Evolutionary conservation across 1,284 basidiomycete genomes (phyloP), one percentile per base, ranked within the genome.

Genomic region (Entoloma clypeatum): DNA sequence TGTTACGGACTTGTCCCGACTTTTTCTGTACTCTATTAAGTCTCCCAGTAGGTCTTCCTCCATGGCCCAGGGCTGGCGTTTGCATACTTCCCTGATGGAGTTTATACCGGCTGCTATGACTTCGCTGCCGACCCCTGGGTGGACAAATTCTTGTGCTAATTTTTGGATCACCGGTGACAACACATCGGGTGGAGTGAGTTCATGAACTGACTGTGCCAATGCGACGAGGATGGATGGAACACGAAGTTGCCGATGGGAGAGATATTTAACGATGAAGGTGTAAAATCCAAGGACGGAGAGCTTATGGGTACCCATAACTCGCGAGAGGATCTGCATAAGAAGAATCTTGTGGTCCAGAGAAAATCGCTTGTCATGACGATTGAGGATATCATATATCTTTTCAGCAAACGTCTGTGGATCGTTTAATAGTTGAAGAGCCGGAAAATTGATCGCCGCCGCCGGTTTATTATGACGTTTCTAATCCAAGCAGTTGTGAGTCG

Each of bases 381-480:
- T 81, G 36, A 99, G 71, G 41, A 81, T 78, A 57, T 95, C 89
- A 60, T 93, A 98, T 1, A 99, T 77, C 61, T 90, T 93, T 66
- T 99, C 96, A 23, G 84, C 86, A 59, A 99, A 98, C 1, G 87
- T 88, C 63, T 99, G 95, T 0, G 96, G 92, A 60, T 99, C 96
- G 57, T 96, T 81, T 40, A 99, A 74, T 8, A 99, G 78, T 58
- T 98, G 91, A 17, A 99, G 68, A 5, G 94, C 95, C 1, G 94
- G 86, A 60, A 98, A 97, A 63, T 98, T 98, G 21, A 84, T 69
- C 1, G 69, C 69, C 0, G 63, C 54, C 1, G 64, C 67, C 9
- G 71, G 61, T 38, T 71, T 70, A 43, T 70, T 69, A 43, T 74
- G 59, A 54, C 75, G 76, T 76, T 87, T 88, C 79, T 91, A 44